Evolutionary conservation across 257 asterid species (phyloP), one percentile per base, ranked within the genome.

Genomic region (Solanum medicagineum): DNA sequence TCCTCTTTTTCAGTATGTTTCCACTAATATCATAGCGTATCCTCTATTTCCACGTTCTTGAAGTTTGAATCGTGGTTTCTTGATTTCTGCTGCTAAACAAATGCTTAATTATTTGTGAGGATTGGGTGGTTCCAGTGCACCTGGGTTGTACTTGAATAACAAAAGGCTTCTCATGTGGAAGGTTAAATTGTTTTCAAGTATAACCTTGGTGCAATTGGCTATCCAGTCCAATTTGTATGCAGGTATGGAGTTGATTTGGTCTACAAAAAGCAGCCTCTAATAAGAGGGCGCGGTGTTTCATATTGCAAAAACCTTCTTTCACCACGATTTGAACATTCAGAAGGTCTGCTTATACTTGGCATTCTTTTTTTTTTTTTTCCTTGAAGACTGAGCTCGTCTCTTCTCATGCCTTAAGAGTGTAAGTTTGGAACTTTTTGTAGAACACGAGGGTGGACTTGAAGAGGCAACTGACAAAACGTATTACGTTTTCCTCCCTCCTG

Each of bases 401-500:
- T 51, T 85, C 81, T 84, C 49, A 63, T 60, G 32, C 66, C 62
- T 44, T 80, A 20, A 36, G 60, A 83, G 62, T 59, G 71, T 87
- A 80, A 87, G 62, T 85, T 62, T 63, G 81, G 56, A 82, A 77
- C 84, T 84, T 69, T 68, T 85, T 89, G 36, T 84, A 93, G 97
- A 92, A 81, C 90, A 88, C 55, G 94, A 89, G 62, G 93, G 91
- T 89, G 96, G 91, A 86, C 87, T 92, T 75, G 98, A 93, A 81
- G 98, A 92, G 85, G 83, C 90, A 62, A 92, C 90, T 81, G 99
- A 97, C 86, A 97, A 94, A 88, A 97, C 96, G 6, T 97, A 97
- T 88, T 95, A 95, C 85, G 99, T 97, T 75, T 97, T 94, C 90
- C 98, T 97, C 89, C 98, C 99, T 87, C 98, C 98, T 49, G 98